Percentiles rank a stretch among this genome's conserved stretches.
phyloP scores from a whole-genome alignment of 176 grass and related monocot species.

The Bonia amplexicaulis region DNA sequence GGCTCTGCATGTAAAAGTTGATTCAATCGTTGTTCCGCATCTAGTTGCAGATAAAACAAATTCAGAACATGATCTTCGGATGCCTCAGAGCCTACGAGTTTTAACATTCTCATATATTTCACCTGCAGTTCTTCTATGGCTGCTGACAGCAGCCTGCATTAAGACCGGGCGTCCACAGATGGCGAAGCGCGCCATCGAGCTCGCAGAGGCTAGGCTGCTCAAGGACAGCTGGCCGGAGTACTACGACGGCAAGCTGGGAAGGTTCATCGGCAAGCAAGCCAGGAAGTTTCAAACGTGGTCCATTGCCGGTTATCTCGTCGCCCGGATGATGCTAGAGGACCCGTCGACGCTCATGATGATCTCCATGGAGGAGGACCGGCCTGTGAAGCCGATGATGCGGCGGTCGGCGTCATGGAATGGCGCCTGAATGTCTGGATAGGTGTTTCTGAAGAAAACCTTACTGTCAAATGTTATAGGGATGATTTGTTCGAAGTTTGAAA shows the following conservation, averaged over 20 bases:
- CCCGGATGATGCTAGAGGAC: slow-evolving; percentile 95
- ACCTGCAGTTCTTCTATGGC: slow-evolving; percentile 84
- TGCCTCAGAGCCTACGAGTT: neutral
- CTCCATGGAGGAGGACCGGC: slow-evolving; percentile 83
- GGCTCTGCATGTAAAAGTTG: neutral
- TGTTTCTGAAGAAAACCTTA: neutral
- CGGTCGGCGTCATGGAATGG: slow-evolving; percentile 76
- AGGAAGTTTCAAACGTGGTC: slow-evolving; percentile 96
- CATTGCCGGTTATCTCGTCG: slow-evolving; percentile 79
- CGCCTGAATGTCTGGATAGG: slow-evolving; percentile 23
- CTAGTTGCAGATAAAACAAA: neutral
- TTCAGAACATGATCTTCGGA: neutral
- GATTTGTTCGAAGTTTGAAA: neutral
- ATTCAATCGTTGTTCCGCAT: neutral
- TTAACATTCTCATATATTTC: neutral
- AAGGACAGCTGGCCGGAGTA: slow-evolving; percentile 93
- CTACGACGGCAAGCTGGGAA: slow-evolving; percentile 78
- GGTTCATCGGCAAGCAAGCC: slow-evolving; percentile 83
- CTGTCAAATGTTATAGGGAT: neutral
- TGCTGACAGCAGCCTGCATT: slow-evolving; percentile 89
- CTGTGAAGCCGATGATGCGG: slow-evolving; percentile 62
- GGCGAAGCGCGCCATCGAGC: slow-evolving; percentile 75
- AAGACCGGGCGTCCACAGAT: slow-evolving; percentile 89
- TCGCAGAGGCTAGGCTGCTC: slow-evolving; percentile 60
- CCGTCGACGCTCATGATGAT: slow-evolving; percentile 83